Percentiles rank a stretch among this genome's conserved stretches.
Evolutionary conservation across 1,284 basidiomycete species (phyloP).

Genomic region (Microbotryum saponariae): DNA sequence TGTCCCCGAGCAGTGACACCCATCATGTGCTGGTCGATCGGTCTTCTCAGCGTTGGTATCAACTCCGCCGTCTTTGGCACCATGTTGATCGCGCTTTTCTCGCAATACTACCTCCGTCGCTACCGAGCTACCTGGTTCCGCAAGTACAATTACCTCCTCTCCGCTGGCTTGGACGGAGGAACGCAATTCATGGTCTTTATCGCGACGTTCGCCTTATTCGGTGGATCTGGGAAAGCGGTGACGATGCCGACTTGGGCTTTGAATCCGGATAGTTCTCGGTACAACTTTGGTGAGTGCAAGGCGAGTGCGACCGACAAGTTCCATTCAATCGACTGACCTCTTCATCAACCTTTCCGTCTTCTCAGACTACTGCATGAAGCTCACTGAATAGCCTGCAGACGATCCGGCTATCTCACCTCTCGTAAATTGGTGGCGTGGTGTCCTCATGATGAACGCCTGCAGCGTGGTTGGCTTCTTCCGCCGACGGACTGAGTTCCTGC

Average conservation of each 20-base stretch:
- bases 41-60: slow-evolving; percentile 28
- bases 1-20: slow-evolving; percentile 11
- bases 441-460: no score
- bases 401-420: no score
- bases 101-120: slow-evolving; percentile 24
- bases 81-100: slow-evolving; percentile 15
- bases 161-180: slow-evolving; percentile 35
- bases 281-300: no score
- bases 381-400: no score
- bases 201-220: slow-evolving; percentile 21
- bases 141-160: slow-evolving; percentile 37
- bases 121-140: slow-evolving; percentile 32
- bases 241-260: slow-evolving; percentile 19
- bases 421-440: no score
- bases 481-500: no score
- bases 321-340: no score
- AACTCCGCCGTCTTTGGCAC: slow-evolving; percentile 30
- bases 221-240: slow-evolving; percentile 13
- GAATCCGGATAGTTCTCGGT: slow-evolving; percentile 3
- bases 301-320: no score
- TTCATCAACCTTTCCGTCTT: no score
- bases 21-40: slow-evolving; percentile 29
- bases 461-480: no score
- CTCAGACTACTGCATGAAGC: no score
- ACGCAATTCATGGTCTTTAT: slow-evolving; percentile 22